A percentile compares a stretch with the other conserved stretches of the same genome.
Conservation (phyloP, 179 eudicot genomes). For the Silene vulgaris region DNA sequence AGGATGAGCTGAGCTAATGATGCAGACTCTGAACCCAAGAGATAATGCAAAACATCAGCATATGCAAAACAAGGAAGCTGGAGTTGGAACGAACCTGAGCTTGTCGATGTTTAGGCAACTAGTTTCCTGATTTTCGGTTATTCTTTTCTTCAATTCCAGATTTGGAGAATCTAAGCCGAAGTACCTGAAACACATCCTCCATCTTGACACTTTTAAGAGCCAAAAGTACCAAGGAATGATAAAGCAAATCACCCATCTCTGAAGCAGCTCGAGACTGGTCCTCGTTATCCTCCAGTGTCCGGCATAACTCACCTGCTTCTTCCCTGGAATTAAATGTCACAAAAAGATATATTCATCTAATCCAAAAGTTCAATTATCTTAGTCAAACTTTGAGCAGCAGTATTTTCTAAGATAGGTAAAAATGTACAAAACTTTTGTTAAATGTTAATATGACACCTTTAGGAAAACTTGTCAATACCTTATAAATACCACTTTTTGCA, state of each 20-base stretch:
- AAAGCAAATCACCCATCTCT: conserved; percentile 91
- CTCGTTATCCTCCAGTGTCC: conserved; percentile 78
- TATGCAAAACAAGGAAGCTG: not conserved
- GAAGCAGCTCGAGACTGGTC: conserved; percentile 68
- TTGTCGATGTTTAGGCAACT: conserved; percentile 3
- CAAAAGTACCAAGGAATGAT: conserved; percentile 81
- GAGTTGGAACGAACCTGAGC: not conserved
- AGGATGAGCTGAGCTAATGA: not conserved
- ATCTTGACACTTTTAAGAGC: conserved; percentile 56
- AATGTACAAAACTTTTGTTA: not conserved
- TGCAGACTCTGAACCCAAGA: not conserved
- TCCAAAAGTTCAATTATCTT: not conserved
- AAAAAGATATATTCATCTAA: not conserved
- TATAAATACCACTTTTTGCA: too few relatives aligned
- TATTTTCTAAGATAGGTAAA: too few relatives aligned
- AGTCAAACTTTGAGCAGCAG: not conserved
- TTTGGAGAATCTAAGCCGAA: conserved; percentile 60
- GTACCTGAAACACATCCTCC: conserved; percentile 68
- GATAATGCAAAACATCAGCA: not conserved
- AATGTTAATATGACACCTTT: too few relatives aligned
- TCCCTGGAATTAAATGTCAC: conserved; percentile 41
- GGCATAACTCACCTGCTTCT: conserved; percentile 90
- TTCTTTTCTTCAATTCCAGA: conserved; percentile 86
- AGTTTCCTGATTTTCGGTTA: conserved; percentile 40
- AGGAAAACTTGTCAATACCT: too few relatives aligned